Base-by-base conservation (phyloP, 2,329 filamentous ascomycete genomes). In the Boeremia exigua region DNA sequence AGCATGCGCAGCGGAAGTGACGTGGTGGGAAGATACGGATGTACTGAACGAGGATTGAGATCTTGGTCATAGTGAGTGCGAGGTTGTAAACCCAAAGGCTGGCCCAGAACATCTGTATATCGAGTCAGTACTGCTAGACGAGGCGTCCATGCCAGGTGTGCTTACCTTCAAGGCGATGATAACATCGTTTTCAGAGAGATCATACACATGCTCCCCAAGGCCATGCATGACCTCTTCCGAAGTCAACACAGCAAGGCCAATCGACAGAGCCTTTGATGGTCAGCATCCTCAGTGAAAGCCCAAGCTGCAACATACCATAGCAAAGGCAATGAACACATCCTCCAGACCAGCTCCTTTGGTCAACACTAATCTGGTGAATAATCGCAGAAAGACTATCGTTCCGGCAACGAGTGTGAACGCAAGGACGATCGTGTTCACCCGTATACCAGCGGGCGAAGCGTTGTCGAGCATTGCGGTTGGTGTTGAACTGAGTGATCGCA, bases 21-120 rank as follows among this genome's bases (percentile, higher is more conserved):
- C 54, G 62, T 2, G 58, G 59, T 4, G 68, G 63, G 43, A 74
- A 75, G 10, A 75, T 68, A 4, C 65, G 67, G 12, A 72, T 59
- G 30, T 71, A 73, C 19, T 74, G 72, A 10, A 70, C 53, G 27
- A 75, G 58, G 33, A 75, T 70, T 2, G 71, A 70, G 2, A 74
- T 47, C 45, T 74, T 74, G n/a, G 62, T 72, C 28, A 63, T 57
- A 3, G 65, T 69, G 15, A 75, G 62, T 9, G 65, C 49, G n/a
- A 74, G 61, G 44, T 66, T 67, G 54, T 75, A 74, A 7, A 72
- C 61, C 69, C 68, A 73, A 0, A 73, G 54, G 17, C 68, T 69
- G 8, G 66, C 68, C 72, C 71, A 75, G 40, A 75, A 74, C 27
- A 69, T 65, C 72, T 74, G 47, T 14, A 17, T n/a, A 5, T 39